Evolutionary conservation across 1,284 basidiomycete species (phyloP).

Genomic region (Cystobasidiaceae sp.): DNA sequence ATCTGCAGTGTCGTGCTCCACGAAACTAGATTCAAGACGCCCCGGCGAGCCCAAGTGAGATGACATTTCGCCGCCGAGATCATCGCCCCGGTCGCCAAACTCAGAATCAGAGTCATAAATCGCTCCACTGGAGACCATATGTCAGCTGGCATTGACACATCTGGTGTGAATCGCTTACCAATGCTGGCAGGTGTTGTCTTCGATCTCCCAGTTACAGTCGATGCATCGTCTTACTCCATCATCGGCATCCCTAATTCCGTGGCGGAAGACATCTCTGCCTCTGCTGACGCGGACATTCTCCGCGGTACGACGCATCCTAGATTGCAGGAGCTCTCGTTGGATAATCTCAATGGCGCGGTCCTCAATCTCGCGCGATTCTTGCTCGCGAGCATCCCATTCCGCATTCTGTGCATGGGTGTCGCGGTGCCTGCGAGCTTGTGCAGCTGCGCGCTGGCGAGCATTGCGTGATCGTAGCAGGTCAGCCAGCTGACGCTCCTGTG

Average conservation of each 20-base stretch:
- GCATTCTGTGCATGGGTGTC: no score
- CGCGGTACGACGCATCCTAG: background rate
- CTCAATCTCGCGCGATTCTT: background rate
- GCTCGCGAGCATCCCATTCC: no score
- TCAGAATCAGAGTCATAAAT: slow-evolving; percentile 29
- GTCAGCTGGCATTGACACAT: no score
- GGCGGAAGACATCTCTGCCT: background rate
- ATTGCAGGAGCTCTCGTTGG: background rate
- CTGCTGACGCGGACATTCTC: background rate
- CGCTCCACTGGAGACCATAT: background rate
- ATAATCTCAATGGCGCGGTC: slow-evolving; percentile 5
- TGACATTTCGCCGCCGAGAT: background rate
- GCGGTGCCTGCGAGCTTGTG: no score
- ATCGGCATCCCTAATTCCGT: slow-evolving; percentile 19
- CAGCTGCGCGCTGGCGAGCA: no score
- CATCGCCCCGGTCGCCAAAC: slow-evolving; percentile 13
- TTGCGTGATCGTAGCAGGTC: no score
- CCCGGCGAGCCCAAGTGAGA: background rate
- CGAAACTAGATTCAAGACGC: slow-evolving; percentile 11
- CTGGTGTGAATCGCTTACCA: slow-evolving; percentile 10
- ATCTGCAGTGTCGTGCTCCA: background rate
- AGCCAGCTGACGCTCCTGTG: no score
- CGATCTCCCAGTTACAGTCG: slow-evolving; percentile 33
- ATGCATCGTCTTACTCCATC: slow-evolving; percentile 31
- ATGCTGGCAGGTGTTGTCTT: slow-evolving; percentile 22